Base-by-base conservation (phyloP, 1,139 yeast genomes). In the Nakaseomyces delphensis region DNA sequence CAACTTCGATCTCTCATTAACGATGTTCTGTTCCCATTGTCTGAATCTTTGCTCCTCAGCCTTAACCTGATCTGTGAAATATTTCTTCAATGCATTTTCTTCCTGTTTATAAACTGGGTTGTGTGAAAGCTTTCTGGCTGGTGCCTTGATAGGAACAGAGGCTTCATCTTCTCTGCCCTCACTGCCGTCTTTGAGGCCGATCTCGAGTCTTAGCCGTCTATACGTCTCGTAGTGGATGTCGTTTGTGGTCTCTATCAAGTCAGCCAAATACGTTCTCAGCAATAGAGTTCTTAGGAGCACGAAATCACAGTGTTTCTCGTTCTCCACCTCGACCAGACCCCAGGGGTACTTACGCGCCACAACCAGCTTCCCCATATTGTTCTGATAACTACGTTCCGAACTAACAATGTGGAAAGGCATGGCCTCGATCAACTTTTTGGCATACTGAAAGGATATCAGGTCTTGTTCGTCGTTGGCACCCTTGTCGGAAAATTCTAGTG, bases 301-400 rank as follows among this genome's bases (percentile, higher is more conserved):
- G 69, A 93, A 91, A 66, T 91, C 98, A 67, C 96, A 87, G 63
- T 91, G 97, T 48, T 76, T 74, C 60, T 89, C 97, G 64, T 91
- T 91, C 65, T 91, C 98, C 42, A 91, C 96, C 65, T 91, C 97
- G 42, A 91, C 97, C 43, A 85, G 72, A 36, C 98, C 98, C 98
- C 98, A 91, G 48, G 95, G 89, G 62, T 91, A 91, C 63, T 85
- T 85, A 66, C 99, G 81, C 38, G 96, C 98, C 50, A 83, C 76
- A 39, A 86, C 89, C 50, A 75, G 70, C 50, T 76, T 73, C 31
- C 96, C 96, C 37, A 81, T 79, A 18, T 79, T 71, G 41, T 81
- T 72, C 57, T 85, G 89, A 49, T 79, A 81, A 57, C 84, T 94
- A 49, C 80, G 81, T 62, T 86, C 96, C 9, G 95, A 82, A 1